A percentile compares a stretch with the other conserved stretches of the same genome.
Evolutionary conservation across 1,139 yeast species (phyloP).

Genomic region (Sporopachydermia cereana): DNA sequence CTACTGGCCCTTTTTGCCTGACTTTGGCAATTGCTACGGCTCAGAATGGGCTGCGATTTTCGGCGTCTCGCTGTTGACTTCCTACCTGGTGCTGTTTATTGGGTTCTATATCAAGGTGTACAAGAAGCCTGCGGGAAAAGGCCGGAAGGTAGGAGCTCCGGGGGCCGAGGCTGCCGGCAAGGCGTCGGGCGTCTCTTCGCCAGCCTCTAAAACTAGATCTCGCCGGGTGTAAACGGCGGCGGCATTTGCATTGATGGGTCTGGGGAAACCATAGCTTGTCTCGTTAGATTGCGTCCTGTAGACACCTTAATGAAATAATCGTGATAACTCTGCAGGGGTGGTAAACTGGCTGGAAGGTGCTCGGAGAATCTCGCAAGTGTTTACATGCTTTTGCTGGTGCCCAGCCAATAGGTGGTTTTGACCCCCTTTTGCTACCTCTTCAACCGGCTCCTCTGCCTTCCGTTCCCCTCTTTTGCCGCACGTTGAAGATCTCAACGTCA

Average conservation of each 20-base stretch:
- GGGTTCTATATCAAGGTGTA: conserved; percentile 88
- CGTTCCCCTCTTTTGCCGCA: too few species aligned
- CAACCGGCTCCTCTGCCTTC: too few species aligned
- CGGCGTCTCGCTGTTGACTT: conserved; percentile 82
- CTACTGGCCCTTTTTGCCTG: conserved; percentile 57
- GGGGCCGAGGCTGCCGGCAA: not conserved
- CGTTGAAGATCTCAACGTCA: too few species aligned
- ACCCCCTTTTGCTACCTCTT: too few species aligned
- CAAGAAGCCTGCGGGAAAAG: conserved; percentile 30
- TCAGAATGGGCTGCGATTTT: conserved; percentile 85
- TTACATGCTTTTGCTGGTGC: too few species aligned
- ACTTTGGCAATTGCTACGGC: conserved; percentile 83
- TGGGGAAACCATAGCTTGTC: too few species aligned
- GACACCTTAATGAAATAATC: too few species aligned
- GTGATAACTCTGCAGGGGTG: too few species aligned
- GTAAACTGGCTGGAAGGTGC: too few species aligned
- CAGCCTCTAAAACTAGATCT: not conserved
- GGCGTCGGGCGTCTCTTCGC: not conserved
- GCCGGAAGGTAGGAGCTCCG: not conserved
- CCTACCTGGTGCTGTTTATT: conserved; percentile 83
- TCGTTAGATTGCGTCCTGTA: too few species aligned
- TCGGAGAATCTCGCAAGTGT: too few species aligned
- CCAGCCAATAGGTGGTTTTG: too few species aligned
- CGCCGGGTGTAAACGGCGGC: not conserved
- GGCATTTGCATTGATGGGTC: not conserved